Evolutionary conservation across 2,329 filamentous ascomycete species (phyloP), one percentile per base, ranked within the genome.

Genomic region (Paecilomyces fulvus): DNA sequence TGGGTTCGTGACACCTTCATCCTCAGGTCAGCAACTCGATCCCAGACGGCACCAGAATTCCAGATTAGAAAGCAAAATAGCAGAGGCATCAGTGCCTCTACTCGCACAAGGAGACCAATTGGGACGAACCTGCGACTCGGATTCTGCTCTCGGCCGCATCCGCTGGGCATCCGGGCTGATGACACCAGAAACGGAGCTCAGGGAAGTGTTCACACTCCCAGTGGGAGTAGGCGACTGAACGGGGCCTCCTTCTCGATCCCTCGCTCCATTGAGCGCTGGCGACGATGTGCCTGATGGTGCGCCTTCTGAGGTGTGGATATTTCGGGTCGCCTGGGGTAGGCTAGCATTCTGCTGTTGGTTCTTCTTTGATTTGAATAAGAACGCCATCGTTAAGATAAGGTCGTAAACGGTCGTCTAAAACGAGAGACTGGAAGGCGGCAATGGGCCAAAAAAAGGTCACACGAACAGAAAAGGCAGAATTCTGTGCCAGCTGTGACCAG

Each of bases 321-420:
- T 81, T 65, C 82, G 75, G 21, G 78, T 77, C 53, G 80, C 79
- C n/a, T 80, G 72, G 49, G 82, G 80, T 30, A 83, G 74, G 20
- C 63, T 60, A 46, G 75, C 73, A 62, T 64, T 61, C 57, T 84
- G 82, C 72, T 43, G 37, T 17, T 87, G 85, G 68, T 83, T 81
- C 75, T 89, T 90, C 76, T 90, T 91, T 56, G 86, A 89, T 73
- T 90, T 90, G 79, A 91, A 91, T 60, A 91, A 80, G 73, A 91
- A 91, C 63, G 88, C 85, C 88, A 91, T 91, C 73, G 73, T 79
- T 52, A 23, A 49, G 48, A 12, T 28, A 28, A 49, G 48, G 25
- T 49, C 48, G 25, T 49, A 49, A 49, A 49, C 48, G 48, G 48
- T 28, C 21, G 48, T 49, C 48, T 28, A 28, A 49, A 49, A 49